phyloP scores from a whole-genome alignment of 106 monocot genomes.

The Allium sativum region DNA sequence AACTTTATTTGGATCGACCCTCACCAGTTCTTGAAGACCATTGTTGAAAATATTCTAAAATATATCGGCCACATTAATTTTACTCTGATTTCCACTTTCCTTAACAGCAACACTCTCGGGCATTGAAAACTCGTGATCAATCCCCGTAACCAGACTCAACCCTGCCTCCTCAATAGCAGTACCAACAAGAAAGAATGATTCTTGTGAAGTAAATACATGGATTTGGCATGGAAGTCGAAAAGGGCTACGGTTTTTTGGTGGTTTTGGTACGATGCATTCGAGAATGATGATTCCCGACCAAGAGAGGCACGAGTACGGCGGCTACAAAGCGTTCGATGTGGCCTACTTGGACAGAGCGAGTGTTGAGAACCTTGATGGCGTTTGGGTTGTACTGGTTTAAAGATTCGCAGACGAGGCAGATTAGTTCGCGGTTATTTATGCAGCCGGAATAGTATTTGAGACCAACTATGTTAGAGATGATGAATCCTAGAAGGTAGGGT shows the following conservation, averaged over 20 bases:
- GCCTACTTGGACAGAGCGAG: conserved; percentile 63
- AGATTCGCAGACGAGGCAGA: conserved; percentile 77
- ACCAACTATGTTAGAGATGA: conserved; percentile 86
- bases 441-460: conserved; percentile 73
- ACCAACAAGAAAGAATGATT: conserved; percentile 21
- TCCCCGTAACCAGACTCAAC: conserved; percentile 26
- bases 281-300: conserved; percentile 49
- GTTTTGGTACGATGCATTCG: conserved; percentile 83
- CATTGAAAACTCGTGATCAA: conserved; percentile 43
- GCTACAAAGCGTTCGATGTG: conserved; percentile 69
- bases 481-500: conserved; percentile 60
- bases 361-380: conserved; percentile 87
- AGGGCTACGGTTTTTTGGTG: conserved; percentile 25
- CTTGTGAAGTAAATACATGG: conserved; percentile 65
- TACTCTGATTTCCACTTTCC: no score
- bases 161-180: conserved; percentile 32
- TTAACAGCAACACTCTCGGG: conserved; percentile 54
- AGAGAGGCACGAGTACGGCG: conserved; percentile 59
- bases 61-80: no score
- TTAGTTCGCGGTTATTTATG: conserved; percentile 71
- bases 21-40: no score
- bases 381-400: conserved; percentile 74
- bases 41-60: no score
- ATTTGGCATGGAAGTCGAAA: conserved; percentile 77
- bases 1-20: conserved; percentile 46